Evolutionary conservation across 768 basidiomycete genomes (phyloP), one percentile per base, ranked within the genome.

Genomic region (Suillus sp.): DNA sequence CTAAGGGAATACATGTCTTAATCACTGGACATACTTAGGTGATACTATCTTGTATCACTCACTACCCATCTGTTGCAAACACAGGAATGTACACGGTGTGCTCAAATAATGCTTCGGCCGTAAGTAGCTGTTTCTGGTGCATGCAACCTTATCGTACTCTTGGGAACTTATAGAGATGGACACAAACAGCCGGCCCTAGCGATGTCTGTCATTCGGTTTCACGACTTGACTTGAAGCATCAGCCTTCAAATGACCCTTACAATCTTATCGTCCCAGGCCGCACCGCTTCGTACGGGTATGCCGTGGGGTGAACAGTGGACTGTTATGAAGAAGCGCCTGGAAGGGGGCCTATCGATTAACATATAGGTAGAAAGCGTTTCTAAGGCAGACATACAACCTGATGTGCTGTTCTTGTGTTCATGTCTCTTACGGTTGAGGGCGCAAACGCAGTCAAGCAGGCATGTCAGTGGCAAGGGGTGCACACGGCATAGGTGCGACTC

Each of bases 1-100:
- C 13, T 22, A 55, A 37, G 55, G 37, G 55, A 8, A 56, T 56
- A 25, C 55, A 27, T 56, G 55, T 18, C 55, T 56, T 14, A 56
- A 56, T 10, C 25, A 38, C 55, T 56, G 55, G 37, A 56, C 54
- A 25, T 25, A 22, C 22, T 25, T 16, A 38, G 37, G 37, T 25
- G 37, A 56, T 11, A 38, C 55, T 16, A 37, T 56, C 54, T 25
- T 37, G 3, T 56, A 37, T 4, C 27, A 9, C 18, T 4, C 27
- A 9, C 18, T 56, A 56, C 37, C 55, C 55, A 8, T 56, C 55
- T 11, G 55, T 37, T 37, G 22, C 22, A 38, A 25, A 56, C n/a
- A 35, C 55, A 6, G 35, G 55, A 38, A 38, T 37, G 4, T 56
- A 4, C 16, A 56, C 8, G 8, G 8, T 3, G 22, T 56, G 37